Conservation (phyloP, 805 yeast genomes). For the Ogataea nakhonphanomensis region DNA sequence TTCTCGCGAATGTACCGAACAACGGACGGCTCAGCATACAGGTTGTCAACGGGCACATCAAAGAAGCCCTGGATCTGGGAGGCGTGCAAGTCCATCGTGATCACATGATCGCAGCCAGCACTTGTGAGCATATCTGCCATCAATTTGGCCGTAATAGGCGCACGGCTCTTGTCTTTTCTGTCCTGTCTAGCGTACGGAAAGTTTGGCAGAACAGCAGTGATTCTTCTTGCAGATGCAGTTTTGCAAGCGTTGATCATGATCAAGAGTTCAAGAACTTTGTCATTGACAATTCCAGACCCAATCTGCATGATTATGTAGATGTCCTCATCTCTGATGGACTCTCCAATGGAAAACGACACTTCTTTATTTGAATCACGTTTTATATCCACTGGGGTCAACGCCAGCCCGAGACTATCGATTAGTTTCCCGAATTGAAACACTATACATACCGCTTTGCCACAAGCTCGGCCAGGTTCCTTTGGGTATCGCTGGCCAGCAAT, state of each 20-base stretch:
- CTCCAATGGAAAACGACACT: constrained; percentile 73
- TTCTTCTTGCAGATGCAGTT: constrained; percentile 77
- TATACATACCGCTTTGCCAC: constrained; percentile 43
- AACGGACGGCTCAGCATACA: constrained; percentile 81
- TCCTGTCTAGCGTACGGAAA: constrained; percentile 90
- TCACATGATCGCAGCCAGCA: constrained; percentile 83
- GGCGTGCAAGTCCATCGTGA: constrained; percentile 87
- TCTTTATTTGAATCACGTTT: constrained; percentile 70
- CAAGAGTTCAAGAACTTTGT: constrained; percentile 66
- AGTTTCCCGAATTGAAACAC: background rate
- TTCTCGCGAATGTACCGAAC: constrained; percentile 69
- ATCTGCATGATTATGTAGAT: constrained; percentile 75
- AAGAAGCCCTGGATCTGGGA: constrained; percentile 86
- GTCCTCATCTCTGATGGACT: constrained; percentile 82
- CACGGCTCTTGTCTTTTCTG: constrained; percentile 79
- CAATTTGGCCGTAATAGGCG: constrained; percentile 81
- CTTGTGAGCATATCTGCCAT: constrained; percentile 80
- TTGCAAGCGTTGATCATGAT: constrained; percentile 82
- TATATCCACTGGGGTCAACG: constrained; percentile 58
- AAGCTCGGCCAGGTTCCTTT: constrained; percentile 65
- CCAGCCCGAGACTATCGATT: constrained; percentile 46
- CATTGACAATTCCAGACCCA: constrained; percentile 76
- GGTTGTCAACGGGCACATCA: constrained; percentile 77
- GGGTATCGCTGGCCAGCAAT: constrained; percentile 64
- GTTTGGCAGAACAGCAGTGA: constrained; percentile 79